Percentiles rank a stretch among this genome's conserved stretches.
These are phyloP conservation scores for Rhynchosporium graminicola DNA, from an alignment of 2,329 filamentous ascomycete genomes.

Conservation along the genomic window DNA sequence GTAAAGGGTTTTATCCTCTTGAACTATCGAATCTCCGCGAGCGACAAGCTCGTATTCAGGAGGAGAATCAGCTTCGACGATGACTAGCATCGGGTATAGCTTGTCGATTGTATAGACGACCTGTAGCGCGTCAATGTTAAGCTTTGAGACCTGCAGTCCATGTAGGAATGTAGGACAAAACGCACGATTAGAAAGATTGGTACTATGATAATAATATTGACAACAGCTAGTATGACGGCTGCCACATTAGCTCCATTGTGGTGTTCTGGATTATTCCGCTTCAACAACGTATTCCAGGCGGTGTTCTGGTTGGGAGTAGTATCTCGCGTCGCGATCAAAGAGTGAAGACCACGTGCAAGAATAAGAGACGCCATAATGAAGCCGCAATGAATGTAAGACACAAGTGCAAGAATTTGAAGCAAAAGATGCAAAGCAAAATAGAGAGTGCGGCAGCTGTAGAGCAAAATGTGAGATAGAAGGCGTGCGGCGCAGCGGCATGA, in stretches of 20 bases:
- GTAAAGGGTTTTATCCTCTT: not conserved
- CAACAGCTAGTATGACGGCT: not conserved
- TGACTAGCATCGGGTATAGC: conserved; percentile 1
- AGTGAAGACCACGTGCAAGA: conserved; percentile 2
- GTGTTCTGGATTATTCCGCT: not conserved
- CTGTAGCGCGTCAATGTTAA: not conserved
- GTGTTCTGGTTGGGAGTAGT: not conserved
- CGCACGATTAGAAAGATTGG: conserved; percentile 3
- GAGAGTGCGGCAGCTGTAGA: not conserved
- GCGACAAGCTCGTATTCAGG: conserved; percentile 12
- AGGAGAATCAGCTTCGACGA: conserved; percentile 13
- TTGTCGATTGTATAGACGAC: conserved; percentile 6
- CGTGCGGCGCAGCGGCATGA: not conserved
- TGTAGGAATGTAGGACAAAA: not conserved
- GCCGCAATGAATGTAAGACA: not conserved
- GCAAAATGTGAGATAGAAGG: not conserved
- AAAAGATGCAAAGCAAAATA: not conserved
- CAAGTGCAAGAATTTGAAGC: not conserved
- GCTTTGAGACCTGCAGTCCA: not conserved
- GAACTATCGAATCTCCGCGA: not conserved
- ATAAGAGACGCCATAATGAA: conserved; percentile 12
- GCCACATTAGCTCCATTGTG: not conserved
- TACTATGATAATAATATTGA: not conserved
- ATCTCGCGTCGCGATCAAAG: conserved; percentile 9
- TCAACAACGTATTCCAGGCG: not conserved